Percentiles rank a stretch among this genome's conserved stretches.
phyloP scores from a whole-genome alignment of 768 basidiomycete genomes.

The Termitomyces titanicus region DNA sequence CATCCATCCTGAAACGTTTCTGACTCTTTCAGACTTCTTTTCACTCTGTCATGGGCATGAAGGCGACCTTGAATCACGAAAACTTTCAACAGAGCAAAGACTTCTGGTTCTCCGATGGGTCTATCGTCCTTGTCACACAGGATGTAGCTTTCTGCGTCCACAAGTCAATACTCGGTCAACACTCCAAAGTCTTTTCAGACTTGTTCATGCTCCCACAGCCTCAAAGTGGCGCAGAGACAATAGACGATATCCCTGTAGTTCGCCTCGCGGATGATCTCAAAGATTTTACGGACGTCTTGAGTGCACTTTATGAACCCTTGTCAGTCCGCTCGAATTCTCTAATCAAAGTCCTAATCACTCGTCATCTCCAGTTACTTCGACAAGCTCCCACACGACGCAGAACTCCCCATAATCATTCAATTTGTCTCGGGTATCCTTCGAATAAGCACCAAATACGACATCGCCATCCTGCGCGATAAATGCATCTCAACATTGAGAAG shows the following conservation, averaged over 20 bases:
- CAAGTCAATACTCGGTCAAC: conserved; percentile 33
- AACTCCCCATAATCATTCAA: conserved; percentile 30
- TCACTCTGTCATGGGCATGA: background rate
- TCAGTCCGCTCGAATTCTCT: background rate
- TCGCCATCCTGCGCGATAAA: conserved; percentile 33
- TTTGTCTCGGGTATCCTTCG: conserved; percentile 39
- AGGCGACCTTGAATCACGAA: background rate
- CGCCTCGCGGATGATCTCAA: conserved; percentile 26
- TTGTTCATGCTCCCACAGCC: conserved; percentile 27
- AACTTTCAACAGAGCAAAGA: conserved; percentile 12
- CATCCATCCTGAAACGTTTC: background rate
- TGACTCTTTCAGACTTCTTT: too few relatives aligned
- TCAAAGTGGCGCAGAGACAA: conserved; percentile 17
- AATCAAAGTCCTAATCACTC: background rate
- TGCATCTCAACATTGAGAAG: conserved; percentile 34
- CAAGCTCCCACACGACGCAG: conserved; percentile 28
- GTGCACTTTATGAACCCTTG: conserved; percentile 30
- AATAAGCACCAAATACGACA: conserved; percentile 41
- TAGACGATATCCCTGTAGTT: conserved; percentile 33
- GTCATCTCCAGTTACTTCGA: conserved; percentile 33
- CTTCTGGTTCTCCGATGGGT: conserved; percentile 38
- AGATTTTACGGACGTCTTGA: conserved; percentile 32
- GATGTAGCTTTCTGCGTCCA: conserved; percentile 31
- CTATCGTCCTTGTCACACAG: conserved; percentile 33
- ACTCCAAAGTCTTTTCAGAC: conserved; percentile 35